Evolutionary conservation across 345 rosid species (phyloP).

Genomic region (Isatis tinctoria): DNA sequence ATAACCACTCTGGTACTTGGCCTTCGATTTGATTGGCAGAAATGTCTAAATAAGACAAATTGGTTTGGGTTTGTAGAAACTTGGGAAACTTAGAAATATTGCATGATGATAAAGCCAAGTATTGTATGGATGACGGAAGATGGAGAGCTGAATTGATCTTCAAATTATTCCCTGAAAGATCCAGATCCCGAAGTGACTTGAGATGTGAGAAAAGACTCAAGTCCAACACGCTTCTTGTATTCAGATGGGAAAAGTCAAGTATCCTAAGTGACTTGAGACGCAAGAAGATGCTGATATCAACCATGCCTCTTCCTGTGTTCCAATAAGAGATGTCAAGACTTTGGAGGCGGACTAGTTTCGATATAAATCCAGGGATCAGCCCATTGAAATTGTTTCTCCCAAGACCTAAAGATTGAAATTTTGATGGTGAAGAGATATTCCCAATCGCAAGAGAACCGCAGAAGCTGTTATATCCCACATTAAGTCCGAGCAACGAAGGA

Average conservation of each 20-base stretch:
- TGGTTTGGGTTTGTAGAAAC: background rate
- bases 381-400: too few species aligned
- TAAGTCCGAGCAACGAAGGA: too few species aligned
- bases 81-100: constrained; percentile 12
- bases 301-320: background rate
- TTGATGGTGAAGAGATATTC: too few species aligned
- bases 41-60: background rate
- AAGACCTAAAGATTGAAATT: too few species aligned
- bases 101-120: background rate
- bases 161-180: too few species aligned
- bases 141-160: background rate
- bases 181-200: accelerated
- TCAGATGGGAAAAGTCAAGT: background rate
- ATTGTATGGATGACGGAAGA: background rate
- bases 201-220: background rate
- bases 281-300: constrained; percentile 16
- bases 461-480: too few species aligned
- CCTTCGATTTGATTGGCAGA: too few species aligned
- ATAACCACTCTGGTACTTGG: background rate
- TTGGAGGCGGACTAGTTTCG: too few species aligned
- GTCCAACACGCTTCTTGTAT: background rate
- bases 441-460: too few species aligned
- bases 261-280: background rate
- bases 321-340: background rate
- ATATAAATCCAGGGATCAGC: too few species aligned